These are phyloP conservation scores for Alternaria metachromatica DNA, from an alignment of 2,329 filamentous ascomycete species.

Conservation along the genomic window DNA sequence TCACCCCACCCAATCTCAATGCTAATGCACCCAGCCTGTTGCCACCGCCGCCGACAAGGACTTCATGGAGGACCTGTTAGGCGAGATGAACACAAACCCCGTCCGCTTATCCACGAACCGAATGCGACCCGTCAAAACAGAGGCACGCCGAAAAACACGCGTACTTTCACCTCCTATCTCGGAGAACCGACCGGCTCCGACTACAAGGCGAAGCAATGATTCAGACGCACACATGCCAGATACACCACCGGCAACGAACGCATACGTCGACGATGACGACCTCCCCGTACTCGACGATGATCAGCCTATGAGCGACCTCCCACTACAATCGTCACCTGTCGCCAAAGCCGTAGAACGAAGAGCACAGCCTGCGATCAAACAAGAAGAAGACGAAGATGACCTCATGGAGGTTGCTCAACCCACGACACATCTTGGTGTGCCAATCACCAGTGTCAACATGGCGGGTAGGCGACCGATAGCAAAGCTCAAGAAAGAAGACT, in stretches of 20 bases:
- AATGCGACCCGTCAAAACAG: conserved; percentile 72
- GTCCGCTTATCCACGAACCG: conserved; percentile 60
- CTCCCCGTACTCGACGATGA: conserved; percentile 68
- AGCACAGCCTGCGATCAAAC: conserved; percentile 60
- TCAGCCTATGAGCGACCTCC: conserved; percentile 82
- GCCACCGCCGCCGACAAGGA: conserved; percentile 87
- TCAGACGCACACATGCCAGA: conserved; percentile 55
- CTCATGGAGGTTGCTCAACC: conserved; percentile 86
- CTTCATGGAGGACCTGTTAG: conserved; percentile 84
- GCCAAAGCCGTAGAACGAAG: conserved; percentile 79
- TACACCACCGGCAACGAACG: conserved; percentile 47
- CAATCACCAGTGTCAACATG: conserved; percentile 79
- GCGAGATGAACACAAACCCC: conserved; percentile 83
- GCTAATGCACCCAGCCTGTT: conserved; percentile 61
- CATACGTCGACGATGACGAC: conserved; percentile 61
- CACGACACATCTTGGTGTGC: conserved; percentile 68
- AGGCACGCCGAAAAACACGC: conserved; percentile 78
- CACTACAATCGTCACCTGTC: conserved; percentile 82
- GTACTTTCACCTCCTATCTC: conserved; percentile 76
- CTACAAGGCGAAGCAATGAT: conserved; percentile 29
- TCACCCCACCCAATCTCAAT: neutral
- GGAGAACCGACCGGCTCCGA: conserved; percentile 48
- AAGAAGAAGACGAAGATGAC: conserved; percentile 74
- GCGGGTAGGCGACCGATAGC: conserved; percentile 78
- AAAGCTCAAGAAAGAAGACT: conserved; percentile 70